These are phyloP conservation scores for Hymenoscyphus linearis DNA, from an alignment of 2,329 filamentous ascomycete species.

Conservation along the genomic window DNA sequence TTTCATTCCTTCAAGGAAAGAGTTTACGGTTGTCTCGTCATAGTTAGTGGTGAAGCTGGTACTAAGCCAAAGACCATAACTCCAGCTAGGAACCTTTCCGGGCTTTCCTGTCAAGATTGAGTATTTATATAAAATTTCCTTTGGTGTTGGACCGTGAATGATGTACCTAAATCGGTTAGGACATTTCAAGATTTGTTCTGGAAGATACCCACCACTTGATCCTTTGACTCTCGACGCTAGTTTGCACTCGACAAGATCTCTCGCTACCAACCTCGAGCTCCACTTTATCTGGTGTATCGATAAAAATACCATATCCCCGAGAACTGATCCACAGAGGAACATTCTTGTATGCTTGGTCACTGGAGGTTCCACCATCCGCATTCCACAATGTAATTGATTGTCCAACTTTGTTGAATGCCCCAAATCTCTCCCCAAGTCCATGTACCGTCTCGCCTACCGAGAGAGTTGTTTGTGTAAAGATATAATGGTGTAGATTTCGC, in stretches of 20 bases:
- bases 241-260: slow-evolving; percentile 65
- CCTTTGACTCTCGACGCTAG: slow-evolving; percentile 61
- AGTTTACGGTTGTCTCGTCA: slow-evolving; percentile 51
- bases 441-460: slow-evolving; percentile 62
- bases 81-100: slow-evolving; percentile 64
- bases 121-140: slow-evolving; percentile 65
- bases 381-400: slow-evolving; percentile 63
- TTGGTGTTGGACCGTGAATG: slow-evolving; percentile 65
- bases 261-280: slow-evolving; percentile 72
- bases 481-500: slow-evolving; percentile 47
- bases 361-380: slow-evolving; percentile 59
- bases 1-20: slow-evolving; percentile 54
- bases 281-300: slow-evolving; percentile 64
- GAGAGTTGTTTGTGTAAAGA: slow-evolving; percentile 51
- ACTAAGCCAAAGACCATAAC: slow-evolving; percentile 70
- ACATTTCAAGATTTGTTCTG: background rate
- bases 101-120: slow-evolving; percentile 62
- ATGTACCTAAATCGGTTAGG: slow-evolving; percentile 44
- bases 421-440: slow-evolving; percentile 72
- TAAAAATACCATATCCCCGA: slow-evolving; percentile 71
- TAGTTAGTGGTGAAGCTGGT: slow-evolving; percentile 63
- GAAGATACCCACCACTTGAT: slow-evolving; percentile 50
- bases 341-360: slow-evolving; percentile 69
- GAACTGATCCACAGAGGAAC: slow-evolving; percentile 65
- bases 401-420: slow-evolving; percentile 70